Percentiles rank a stretch among this genome's conserved stretches.
phyloP scores from a whole-genome alignment of 2,329 filamentous ascomycete species.

The Lanzia echinophila region DNA sequence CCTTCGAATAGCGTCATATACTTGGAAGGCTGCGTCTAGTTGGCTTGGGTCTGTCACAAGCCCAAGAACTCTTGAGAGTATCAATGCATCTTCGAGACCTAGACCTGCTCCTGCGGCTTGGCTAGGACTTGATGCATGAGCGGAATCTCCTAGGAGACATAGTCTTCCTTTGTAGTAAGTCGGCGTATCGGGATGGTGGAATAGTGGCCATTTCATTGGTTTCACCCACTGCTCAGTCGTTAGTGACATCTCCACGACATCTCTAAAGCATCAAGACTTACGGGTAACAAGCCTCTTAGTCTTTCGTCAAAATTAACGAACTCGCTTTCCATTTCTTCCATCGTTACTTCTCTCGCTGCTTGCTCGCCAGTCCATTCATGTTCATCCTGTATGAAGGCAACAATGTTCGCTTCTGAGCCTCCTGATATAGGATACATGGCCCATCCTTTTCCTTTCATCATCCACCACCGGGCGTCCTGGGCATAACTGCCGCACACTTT shows the following conservation, averaged over 20 bases:
- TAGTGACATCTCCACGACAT: background rate
- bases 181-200: constrained; percentile 29
- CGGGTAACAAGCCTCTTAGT: constrained; percentile 12
- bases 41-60: constrained; percentile 31
- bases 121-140: constrained; percentile 53
- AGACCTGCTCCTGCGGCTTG: constrained; percentile 52
- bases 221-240: constrained; percentile 9
- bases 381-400: constrained; percentile 40
- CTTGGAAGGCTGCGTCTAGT: constrained; percentile 38
- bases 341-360: constrained; percentile 35
- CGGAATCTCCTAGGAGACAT: constrained; percentile 51
- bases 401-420: constrained; percentile 48
- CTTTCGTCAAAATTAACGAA: constrained; percentile 30
- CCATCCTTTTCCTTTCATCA: constrained; percentile 39
- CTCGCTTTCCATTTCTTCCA: constrained; percentile 32
- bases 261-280: constrained; percentile 6
- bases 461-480: constrained; percentile 34
- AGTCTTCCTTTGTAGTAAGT: constrained; percentile 36
- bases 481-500: constrained; percentile 21
- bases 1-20: constrained; percentile 40
- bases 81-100: constrained; percentile 44
- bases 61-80: constrained; percentile 38
- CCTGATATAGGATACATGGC: constrained; percentile 53
- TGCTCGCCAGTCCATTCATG: constrained; percentile 32
- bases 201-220: constrained; percentile 16